Conservation (phyloP, 1,139 yeast genomes). For the Sugiyamaella pinicola region DNA sequence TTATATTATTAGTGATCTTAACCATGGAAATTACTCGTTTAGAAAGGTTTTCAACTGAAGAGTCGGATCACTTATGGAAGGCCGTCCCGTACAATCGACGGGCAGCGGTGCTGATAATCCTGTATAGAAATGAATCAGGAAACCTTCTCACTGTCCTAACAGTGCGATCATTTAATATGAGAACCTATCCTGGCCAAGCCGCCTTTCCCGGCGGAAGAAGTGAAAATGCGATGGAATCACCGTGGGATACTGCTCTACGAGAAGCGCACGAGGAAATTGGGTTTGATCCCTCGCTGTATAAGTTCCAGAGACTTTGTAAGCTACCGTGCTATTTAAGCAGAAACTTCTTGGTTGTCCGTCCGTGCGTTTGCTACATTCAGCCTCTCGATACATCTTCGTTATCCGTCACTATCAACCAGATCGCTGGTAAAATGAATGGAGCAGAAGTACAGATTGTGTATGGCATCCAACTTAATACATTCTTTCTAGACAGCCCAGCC, state of each 20-base stretch:
- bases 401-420: slow-evolving; percentile 22
- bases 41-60: background rate
- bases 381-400: slow-evolving; percentile 13
- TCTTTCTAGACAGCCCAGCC: slow-evolving; percentile 21
- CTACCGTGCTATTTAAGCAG: slow-evolving; percentile 76
- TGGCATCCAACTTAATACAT: slow-evolving; percentile 29
- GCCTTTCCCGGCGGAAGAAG: slow-evolving; percentile 93
- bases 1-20: background rate
- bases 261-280: slow-evolving; percentile 88
- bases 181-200: slow-evolving; percentile 79
- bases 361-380: slow-evolving; percentile 67
- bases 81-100: slow-evolving; percentile 55
- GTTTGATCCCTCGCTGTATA: slow-evolving; percentile 54
- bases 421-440: slow-evolving; percentile 30
- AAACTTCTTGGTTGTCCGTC: slow-evolving; percentile 75
- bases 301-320: slow-evolving; percentile 54
- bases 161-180: slow-evolving; percentile 65
- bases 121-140: slow-evolving; percentile 63
- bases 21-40: slow-evolving; percentile 14
- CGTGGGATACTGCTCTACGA: slow-evolving; percentile 73
- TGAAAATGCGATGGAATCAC: slow-evolving; percentile 62
- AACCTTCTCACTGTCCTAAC: slow-evolving; percentile 74
- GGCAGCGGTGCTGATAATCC: slow-evolving; percentile 69
- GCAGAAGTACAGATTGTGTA: slow-evolving; percentile 37
- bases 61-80: slow-evolving; percentile 11